Evolutionary conservation across 352 stramenopile species (phyloP), one percentile per base, ranked within the genome.

Genomic region (Pythium phragmiticola): DNA sequence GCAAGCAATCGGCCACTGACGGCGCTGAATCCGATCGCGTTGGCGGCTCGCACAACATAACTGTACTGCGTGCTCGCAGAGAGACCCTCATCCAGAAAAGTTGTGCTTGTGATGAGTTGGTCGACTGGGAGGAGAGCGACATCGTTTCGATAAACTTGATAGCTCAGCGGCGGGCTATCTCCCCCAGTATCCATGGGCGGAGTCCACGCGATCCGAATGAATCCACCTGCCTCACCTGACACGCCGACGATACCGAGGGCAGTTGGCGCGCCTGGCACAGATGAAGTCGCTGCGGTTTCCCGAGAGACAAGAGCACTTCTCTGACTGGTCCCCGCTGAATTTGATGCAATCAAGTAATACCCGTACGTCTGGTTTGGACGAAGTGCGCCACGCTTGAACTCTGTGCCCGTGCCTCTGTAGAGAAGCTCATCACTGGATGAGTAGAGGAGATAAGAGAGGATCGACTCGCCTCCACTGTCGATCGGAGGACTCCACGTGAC

Each of bases 141-240:
- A 1, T 59, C 50, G 11, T 81, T 56, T 21, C 78, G 71, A 21
- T 77, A 77, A 7, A 88, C 39, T 33, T 75, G 76, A 42, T 87
- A 90, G 0, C 60, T 60, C 3, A 60, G 58, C n/a, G 84, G 30
- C 0, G 42, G 30, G 5, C 23, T 28, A 7, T 75, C 75, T 7
- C 80, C 80, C 17, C 80, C 80, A 23, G 37, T 71, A 30, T 89
- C 80, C 3, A 82, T 26, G 2, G 80, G 80, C 16, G 57, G 46
- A 17, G 50, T 61, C 80, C 80, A 90, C 13, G 21, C 36, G 0
- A 87, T n/a, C 5, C 23, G 17, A n/a, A 90, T 81, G 3, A 69
- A 79, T 11, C 78, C 78, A 14, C 81, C 78, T 0, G 68, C 75
- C 0, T 47, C 45, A 8, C 36, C 59, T 0, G 42, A 4, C 9